Conservation (phyloP, 495 filamentous ascomycete genomes). For the Aspergillus panamensis region DNA sequence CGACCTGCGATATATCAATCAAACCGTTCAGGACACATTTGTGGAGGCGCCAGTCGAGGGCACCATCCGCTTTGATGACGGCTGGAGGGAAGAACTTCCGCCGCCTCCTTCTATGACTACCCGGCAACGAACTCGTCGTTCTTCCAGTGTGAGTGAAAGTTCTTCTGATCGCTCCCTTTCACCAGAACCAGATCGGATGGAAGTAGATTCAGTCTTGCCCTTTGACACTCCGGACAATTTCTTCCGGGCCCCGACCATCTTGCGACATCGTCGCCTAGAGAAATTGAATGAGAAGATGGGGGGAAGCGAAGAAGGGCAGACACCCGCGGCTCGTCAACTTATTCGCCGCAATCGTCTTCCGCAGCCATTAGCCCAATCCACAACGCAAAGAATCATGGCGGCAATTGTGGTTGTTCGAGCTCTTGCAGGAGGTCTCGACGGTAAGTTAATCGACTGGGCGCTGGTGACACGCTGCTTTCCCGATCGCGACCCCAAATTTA, state of each 20-base stretch:
- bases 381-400: conserved; percentile 49
- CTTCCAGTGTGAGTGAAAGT: neutral
- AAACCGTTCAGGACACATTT: conserved; percentile 31
- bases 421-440: conserved; percentile 68
- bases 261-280: conserved; percentile 27
- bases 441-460: conserved; percentile 65
- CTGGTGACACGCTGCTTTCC: conserved; percentile 65
- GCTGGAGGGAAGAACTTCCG: conserved; percentile 12
- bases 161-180: neutral
- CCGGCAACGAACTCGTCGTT: conserved; percentile 3
- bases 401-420: conserved; percentile 72
- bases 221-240: neutral
- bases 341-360: conserved; percentile 28
- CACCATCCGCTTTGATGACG: conserved; percentile 34
- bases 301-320: conserved; percentile 4
- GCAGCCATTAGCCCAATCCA: conserved; percentile 23
- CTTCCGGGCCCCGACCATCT: neutral
- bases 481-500: conserved; percentile 49
- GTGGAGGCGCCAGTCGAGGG: conserved; percentile 32
- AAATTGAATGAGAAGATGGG: conserved; percentile 26
- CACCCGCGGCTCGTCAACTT: conserved; percentile 3
- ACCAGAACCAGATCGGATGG: neutral
- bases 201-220: neutral
- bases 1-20: conserved; percentile 34
- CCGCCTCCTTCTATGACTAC: conserved; percentile 7